A percentile compares a stretch with the other conserved stretches of the same genome.
These are phyloP conservation scores for Apodospora peruviana DNA, from an alignment of 495 filamentous ascomycete species.

Conservation along the genomic window DNA sequence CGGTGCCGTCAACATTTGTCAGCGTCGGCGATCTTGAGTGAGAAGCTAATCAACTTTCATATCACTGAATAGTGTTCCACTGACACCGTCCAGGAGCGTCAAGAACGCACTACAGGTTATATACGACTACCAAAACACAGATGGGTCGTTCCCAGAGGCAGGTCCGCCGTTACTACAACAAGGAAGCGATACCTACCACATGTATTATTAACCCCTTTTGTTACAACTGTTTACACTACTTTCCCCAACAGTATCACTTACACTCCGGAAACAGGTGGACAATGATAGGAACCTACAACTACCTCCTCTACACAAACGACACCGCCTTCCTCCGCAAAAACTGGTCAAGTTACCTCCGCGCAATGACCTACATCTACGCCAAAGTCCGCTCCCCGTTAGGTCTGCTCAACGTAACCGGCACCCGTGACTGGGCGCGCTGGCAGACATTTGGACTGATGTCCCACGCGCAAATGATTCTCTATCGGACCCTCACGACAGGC, in stretches of 20 bases:
- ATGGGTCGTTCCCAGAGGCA: constrained; percentile 39
- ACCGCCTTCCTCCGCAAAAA: constrained; percentile 42
- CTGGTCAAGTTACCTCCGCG: constrained; percentile 46
- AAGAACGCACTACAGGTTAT: constrained; percentile 57
- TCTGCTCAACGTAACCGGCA: constrained; percentile 51
- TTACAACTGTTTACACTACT: neutral
- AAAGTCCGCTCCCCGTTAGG: constrained; percentile 42
- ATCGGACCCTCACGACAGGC: constrained; percentile 46
- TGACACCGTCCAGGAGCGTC: constrained; percentile 33
- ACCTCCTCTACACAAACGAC: constrained; percentile 54
- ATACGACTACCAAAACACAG: constrained; percentile 46
- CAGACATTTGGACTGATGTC: constrained; percentile 47
- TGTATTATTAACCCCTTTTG: constrained; percentile 30
- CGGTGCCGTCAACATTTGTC: constrained; percentile 50
- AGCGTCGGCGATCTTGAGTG: constrained; percentile 52
- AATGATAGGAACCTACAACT: constrained; percentile 60
- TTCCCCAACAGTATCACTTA: neutral
- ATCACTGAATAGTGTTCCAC: neutral
- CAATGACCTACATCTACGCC: constrained; percentile 49
- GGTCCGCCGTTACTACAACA: constrained; percentile 54
- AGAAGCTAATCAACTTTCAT: neutral
- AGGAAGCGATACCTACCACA: constrained; percentile 57
- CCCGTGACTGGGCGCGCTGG: constrained; percentile 54
- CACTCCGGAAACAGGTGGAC: constrained; percentile 27
- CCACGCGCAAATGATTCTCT: constrained; percentile 56